Evolutionary conservation across 495 filamentous ascomycete species (phyloP).

Genomic region (Neurospora sp.): DNA sequence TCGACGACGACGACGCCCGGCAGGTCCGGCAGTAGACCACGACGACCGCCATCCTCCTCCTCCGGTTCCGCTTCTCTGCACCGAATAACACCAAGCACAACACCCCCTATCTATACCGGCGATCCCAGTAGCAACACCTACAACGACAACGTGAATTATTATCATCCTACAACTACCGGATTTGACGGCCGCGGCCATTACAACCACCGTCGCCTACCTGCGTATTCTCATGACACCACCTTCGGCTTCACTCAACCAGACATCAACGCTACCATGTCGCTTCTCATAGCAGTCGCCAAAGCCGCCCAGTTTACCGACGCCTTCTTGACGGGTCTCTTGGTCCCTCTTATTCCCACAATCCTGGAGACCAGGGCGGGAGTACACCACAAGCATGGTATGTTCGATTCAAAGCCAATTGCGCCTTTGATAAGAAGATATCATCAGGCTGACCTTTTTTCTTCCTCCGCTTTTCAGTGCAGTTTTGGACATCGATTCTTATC

Average conservation of each 20-base stretch:
- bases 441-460: neutral
- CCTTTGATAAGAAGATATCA: neutral
- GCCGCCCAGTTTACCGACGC: neutral
- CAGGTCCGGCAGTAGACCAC: neutral
- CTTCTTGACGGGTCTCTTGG: neutral
- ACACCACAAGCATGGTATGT: constrained; percentile 12
- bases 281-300: neutral
- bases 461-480: constrained; percentile 8
- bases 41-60: neutral
- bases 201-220: neutral
- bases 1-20: neutral
- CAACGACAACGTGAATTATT: neutral
- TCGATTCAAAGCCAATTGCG: too few species aligned
- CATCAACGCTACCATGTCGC: neutral
- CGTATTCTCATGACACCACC: neutral
- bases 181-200: neutral
- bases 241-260: neutral
- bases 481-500: constrained; percentile 20
- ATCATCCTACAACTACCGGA: neutral
- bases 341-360: constrained; percentile 20
- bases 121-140: neutral
- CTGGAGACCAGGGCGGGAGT: constrained; percentile 6
- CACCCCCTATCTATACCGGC: neutral
- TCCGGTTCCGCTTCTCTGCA: neutral
- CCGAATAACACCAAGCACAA: neutral